These are phyloP conservation scores for Aspergillus sp. DNA, from an alignment of 2,329 filamentous ascomycete genomes.

Conservation along the genomic window DNA sequence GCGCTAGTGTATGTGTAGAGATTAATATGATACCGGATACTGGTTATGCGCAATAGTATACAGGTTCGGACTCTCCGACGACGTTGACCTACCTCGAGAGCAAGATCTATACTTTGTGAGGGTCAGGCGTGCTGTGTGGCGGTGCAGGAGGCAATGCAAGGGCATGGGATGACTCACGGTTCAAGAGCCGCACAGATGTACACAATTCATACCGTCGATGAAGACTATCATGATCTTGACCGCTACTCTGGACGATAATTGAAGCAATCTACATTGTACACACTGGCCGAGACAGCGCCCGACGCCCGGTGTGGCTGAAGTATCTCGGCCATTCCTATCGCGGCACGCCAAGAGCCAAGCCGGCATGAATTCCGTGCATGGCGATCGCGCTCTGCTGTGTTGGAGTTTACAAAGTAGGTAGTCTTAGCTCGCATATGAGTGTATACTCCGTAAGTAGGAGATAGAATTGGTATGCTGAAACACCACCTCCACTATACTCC, in stretches of 20 bases:
- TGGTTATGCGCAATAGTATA: too few species aligned
- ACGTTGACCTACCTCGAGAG: too few species aligned
- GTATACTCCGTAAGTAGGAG: too few species aligned
- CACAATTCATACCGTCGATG: not conserved
- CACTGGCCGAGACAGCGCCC: not conserved
- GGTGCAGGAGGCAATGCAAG: not conserved
- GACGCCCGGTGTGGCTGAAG: not conserved
- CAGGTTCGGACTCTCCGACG: not conserved
- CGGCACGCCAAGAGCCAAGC: not conserved
- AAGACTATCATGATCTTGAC: not conserved
- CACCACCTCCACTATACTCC: too few species aligned
- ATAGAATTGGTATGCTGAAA: too few species aligned
- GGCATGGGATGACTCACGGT: not conserved
- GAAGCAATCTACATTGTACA: too few species aligned
- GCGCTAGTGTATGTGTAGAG: not conserved
- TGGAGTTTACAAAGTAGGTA: too few species aligned
- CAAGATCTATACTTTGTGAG: not conserved
- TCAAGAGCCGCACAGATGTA: too few species aligned
- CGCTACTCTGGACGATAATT: not conserved
- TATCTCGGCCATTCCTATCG: not conserved
- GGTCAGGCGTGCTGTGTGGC: not conserved
- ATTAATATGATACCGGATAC: not conserved
- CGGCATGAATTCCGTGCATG: not conserved
- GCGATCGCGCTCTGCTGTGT: too few species aligned
- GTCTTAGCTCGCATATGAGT: too few species aligned